Base-by-base conservation (phyloP, 2,329 filamentous ascomycete species). In the Zopfia rhizophila region DNA sequence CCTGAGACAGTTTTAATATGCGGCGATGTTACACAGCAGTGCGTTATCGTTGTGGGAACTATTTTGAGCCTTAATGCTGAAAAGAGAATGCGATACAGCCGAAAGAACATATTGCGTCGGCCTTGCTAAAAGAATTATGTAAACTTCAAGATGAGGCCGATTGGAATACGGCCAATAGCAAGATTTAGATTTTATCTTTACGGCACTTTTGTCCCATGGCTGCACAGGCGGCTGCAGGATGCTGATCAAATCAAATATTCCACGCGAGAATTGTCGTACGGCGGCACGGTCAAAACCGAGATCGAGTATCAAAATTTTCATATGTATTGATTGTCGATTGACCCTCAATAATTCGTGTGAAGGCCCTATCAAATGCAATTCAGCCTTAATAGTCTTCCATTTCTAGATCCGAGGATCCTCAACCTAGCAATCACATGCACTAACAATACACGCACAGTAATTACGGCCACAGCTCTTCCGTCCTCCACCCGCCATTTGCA, bases 401-500 rank as follows among this genome's bases (percentile, higher is more conserved):
- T 16, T 13, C 12, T 25, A n/a, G n/a, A n/a, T n/a, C n/a, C n/a
- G n/a, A n/a, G n/a, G n/a, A n/a, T n/a, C n/a, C n/a, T n/a, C n/a
- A n/a, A n/a, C n/a, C n/a, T n/a, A n/a, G n/a, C n/a, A n/a, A n/a
- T n/a, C n/a, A n/a, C n/a, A n/a, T n/a, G n/a, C n/a, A n/a, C n/a
- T n/a, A n/a, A n/a, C 17, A 14, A 16, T n/a, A n/a, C n/a, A n/a
- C n/a, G 23, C 24, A 21, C 11, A 14, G 12, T 28, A n/a, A n/a
- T 53, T 52, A 72, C n/a, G 70, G 70, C 70, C 70, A 73, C n/a
- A 71, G 53, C 53, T 73, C 70, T 47, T 72, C 64, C 18, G 60
- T 71, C 45, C 53, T 82, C 91, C 90, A 95, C 32, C 78, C 70
- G 22, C 72, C 74, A 38, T 68, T 67, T 14, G 61, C 59, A 7